A percentile compares a stretch with the other conserved stretches of the same genome.
These are phyloP conservation scores for Penicillium nordicum DNA, from an alignment of 2,329 filamentous ascomycete species.

Conservation along the genomic window DNA sequence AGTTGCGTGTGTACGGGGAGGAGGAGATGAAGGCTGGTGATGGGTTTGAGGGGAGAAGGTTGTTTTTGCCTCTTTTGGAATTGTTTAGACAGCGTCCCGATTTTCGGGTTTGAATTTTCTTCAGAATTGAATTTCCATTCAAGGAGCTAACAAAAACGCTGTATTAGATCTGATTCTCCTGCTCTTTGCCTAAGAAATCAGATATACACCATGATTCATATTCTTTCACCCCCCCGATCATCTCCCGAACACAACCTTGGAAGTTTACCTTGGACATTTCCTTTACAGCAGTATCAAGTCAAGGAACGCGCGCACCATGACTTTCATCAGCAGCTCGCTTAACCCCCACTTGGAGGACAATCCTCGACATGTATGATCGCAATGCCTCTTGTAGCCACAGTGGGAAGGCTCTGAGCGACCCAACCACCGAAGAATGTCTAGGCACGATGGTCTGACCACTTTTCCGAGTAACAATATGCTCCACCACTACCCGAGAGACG, in stretches of 20 bases:
- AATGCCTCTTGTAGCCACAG: constrained; percentile 8
- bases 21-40: constrained; percentile 24
- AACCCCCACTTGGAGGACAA: not conserved
- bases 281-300: not conserved
- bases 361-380: constrained; percentile 1
- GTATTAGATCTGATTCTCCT: not conserved
- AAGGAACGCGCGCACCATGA: not conserved
- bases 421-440: constrained; percentile 5
- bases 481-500: constrained; percentile 45
- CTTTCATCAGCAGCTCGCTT: not conserved
- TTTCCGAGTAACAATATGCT: constrained; percentile 44
- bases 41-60: constrained; percentile 27
- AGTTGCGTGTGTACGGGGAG: constrained; percentile 40
- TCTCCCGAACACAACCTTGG: not conserved
- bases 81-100: constrained; percentile 42
- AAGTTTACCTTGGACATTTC: not conserved
- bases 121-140: not conserved
- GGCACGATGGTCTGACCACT: constrained; percentile 46
- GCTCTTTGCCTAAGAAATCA: not conserved
- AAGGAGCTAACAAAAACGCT: not conserved
- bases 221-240: not conserved
- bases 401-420: constrained; percentile 1
- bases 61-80: constrained; percentile 51
- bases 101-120: constrained; percentile 13
- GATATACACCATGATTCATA: not conserved